Percentiles rank a stretch among this genome's conserved stretches.
phyloP scores from a whole-genome alignment of 164 flowering plant genomes.

The Aristolochia californica region DNA sequence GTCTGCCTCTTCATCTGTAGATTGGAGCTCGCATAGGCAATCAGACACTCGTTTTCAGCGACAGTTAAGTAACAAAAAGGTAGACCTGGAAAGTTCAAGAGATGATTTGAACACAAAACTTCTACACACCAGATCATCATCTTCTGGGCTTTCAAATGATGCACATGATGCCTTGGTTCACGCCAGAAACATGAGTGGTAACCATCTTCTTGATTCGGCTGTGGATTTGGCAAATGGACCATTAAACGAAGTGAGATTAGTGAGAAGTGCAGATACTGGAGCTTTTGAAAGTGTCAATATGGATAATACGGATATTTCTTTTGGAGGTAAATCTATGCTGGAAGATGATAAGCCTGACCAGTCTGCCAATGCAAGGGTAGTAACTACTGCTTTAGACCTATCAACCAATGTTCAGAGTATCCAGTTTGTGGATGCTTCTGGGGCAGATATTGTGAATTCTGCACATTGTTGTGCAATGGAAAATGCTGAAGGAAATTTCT shows the following conservation, averaged over 20 bases:
- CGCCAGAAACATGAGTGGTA: constrained; percentile 29
- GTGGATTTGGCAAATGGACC: constrained; percentile 18
- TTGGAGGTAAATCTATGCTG: constrained; percentile 8
- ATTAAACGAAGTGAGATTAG: constrained; percentile 8
- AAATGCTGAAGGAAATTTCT: constrained; percentile 21
- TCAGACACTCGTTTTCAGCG: constrained; percentile 60
- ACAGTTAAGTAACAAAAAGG: constrained; percentile 55
- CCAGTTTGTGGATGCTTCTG: constrained; percentile 19
- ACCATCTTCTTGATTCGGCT: constrained; percentile 22
- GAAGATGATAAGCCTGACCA: constrained; percentile 20
- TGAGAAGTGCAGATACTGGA: constrained; percentile 3
- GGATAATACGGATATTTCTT: constrained; percentile 14
- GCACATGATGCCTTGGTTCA: constrained; percentile 26
- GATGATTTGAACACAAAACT: constrained; percentile 25
- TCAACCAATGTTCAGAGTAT: constrained; percentile 14
- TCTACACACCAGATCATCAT: constrained; percentile 36
- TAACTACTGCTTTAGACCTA: constrained; percentile 24
- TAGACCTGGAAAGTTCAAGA: constrained; percentile 44
- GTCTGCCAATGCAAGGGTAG: constrained; percentile 17
- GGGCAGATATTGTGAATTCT: constrained; percentile 17
- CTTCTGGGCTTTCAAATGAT: constrained; percentile 36
- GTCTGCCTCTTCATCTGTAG: constrained; percentile 73
- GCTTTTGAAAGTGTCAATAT: constrained; percentile 22
- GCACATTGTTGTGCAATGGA: constrained; percentile 23
- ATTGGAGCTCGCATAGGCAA: constrained; percentile 56